Percentiles rank a stretch among this genome's conserved stretches.
Evolutionary conservation across 2,329 filamentous ascomycete genomes (phyloP).

Genomic region (Aspergillus transmontanensis): DNA sequence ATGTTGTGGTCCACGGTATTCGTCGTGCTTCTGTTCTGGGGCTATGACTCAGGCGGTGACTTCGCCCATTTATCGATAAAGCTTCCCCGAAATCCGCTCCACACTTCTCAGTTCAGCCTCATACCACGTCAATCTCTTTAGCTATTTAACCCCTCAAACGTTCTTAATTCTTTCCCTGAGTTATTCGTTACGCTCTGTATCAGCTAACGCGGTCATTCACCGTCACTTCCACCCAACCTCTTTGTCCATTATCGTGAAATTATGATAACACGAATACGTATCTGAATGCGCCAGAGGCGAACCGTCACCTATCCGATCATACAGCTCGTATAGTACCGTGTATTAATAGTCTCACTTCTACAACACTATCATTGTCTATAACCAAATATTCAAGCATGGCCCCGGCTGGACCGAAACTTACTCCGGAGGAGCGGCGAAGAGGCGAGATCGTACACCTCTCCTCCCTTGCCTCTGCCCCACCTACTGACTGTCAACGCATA

Average conservation of each 20-base stretch:
- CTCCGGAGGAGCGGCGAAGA: constrained; percentile 77
- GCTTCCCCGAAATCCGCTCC: constrained; percentile 20
- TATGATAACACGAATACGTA: constrained; percentile 50
- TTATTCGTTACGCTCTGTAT: constrained; percentile 3
- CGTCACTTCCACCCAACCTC: constrained; percentile 4
- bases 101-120: constrained; percentile 13
- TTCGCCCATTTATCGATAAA: constrained; percentile 35
- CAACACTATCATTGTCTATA: background rate
- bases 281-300: constrained; percentile 42
- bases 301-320: constrained; percentile 26
- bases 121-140: background rate
- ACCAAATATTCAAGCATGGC: constrained; percentile 33
- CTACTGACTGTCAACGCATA: constrained; percentile 30
- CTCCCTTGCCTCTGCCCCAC: constrained; percentile 6
- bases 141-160: background rate
- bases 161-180: background rate
- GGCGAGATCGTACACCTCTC: constrained; percentile 72
- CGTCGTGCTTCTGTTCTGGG: background rate
- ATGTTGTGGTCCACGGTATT: background rate
- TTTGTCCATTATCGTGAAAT: constrained; percentile 20
- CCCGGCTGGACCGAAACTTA: constrained; percentile 56
- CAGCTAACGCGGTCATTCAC: background rate
- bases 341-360: constrained; percentile 2
- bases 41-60: constrained; percentile 29
- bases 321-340: constrained; percentile 23